Percentiles rank a stretch among this genome's conserved stretches.
These are phyloP conservation scores for Termitomyces sp. DNA, from an alignment of 768 basidiomycete species.

Conservation along the genomic window DNA sequence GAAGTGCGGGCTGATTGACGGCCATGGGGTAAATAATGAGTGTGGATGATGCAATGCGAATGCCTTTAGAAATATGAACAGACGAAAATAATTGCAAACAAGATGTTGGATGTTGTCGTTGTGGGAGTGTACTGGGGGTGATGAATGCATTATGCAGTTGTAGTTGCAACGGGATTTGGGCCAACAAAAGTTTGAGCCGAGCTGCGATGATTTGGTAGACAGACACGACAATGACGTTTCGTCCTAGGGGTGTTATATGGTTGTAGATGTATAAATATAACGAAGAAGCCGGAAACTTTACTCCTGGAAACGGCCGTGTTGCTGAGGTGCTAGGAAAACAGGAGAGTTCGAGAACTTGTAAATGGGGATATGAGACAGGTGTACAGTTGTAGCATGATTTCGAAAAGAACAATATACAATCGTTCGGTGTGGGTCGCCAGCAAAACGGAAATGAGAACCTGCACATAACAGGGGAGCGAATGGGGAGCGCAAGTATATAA, in stretches of 20 bases:
- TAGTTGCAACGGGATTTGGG: background rate
- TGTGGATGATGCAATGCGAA: slow-evolving; percentile 7
- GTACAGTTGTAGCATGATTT: slow-evolving; percentile 12
- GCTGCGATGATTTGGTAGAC: background rate
- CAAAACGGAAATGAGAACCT: background rate
- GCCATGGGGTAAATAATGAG: slow-evolving; percentile 5
- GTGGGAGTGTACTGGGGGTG: background rate
- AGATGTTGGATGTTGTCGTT: background rate
- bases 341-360: slow-evolving; percentile 4
- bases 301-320: slow-evolving; percentile 3
- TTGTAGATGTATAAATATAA: slow-evolving; percentile 2
- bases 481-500: slow-evolving; percentile 11
- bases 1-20: slow-evolving; percentile 2
- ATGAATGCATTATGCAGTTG: slow-evolving; percentile 3
- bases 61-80: slow-evolving; percentile 7
- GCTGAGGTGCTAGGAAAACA: slow-evolving; percentile 5
- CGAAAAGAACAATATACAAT: slow-evolving; percentile 6
- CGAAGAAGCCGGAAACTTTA: background rate
- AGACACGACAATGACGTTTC: background rate
- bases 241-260: background rate
- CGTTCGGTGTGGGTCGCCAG: slow-evolving; percentile 1
- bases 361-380: slow-evolving; percentile 3
- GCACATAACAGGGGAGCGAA: slow-evolving; percentile 2
- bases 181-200: background rate
- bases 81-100: slow-evolving; percentile 4